These are phyloP conservation scores for Botryosphaeria dothidea DNA, from an alignment of 2,329 filamentous ascomycete genomes.

Conservation along the genomic window DNA sequence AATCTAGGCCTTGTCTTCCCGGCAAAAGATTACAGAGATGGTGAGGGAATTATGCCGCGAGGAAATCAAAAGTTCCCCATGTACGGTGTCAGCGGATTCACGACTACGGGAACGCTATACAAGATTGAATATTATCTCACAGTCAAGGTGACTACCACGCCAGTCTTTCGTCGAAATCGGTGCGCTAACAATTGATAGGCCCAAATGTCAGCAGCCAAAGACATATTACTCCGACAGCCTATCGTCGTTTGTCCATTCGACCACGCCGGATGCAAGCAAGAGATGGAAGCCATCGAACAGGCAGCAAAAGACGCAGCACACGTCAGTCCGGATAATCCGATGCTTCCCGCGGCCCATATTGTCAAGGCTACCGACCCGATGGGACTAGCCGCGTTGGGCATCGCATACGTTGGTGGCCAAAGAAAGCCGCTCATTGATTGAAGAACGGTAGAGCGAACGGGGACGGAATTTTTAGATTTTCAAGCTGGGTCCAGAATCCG, in stretches of 20 bases:
- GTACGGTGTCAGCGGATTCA: constrained; percentile 87
- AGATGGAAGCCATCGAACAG: constrained; percentile 98
- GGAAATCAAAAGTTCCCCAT: constrained; percentile 85
- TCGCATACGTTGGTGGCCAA: constrained; percentile 62
- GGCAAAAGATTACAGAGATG: constrained; percentile 81
- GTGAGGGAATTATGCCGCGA: constrained; percentile 82
- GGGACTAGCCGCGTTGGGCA: constrained; percentile 60
- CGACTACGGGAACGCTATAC: constrained; percentile 89
- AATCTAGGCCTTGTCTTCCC: constrained; percentile 91
- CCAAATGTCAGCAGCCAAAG: constrained; percentile 80
- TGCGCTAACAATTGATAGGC: constrained; percentile 58
- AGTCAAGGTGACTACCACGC: constrained; percentile 70
- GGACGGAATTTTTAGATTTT: constrained; percentile 6
- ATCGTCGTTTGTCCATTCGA: constrained; percentile 97
- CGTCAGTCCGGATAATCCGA: constrained; percentile 85
- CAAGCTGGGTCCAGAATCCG: background rate
- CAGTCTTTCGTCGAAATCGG: background rate
- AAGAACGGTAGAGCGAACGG: constrained; percentile 28
- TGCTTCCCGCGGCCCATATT: constrained; percentile 84
- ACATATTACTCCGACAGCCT: constrained; percentile 85
- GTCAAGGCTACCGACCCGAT: constrained; percentile 74
- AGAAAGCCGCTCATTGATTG: constrained; percentile 68
- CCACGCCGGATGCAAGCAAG: constrained; percentile 92
- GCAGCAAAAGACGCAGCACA: constrained; percentile 89
- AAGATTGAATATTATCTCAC: constrained; percentile 97